These are phyloP conservation scores for Venustampulla echinocandica DNA, from an alignment of 495 filamentous ascomycete species.

Conservation along the genomic window DNA sequence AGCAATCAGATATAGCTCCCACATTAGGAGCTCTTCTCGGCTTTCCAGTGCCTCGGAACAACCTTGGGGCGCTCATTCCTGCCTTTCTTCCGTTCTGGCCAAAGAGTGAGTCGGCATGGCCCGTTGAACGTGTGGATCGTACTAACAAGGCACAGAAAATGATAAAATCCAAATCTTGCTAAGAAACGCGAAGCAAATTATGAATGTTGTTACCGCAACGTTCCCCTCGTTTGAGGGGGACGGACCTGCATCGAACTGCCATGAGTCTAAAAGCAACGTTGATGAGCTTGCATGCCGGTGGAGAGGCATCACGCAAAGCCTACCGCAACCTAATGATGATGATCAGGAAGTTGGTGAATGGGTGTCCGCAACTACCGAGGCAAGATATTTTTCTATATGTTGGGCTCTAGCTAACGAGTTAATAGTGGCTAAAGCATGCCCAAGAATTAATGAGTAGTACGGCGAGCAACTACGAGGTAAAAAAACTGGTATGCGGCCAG, in stretches of 20 bases:
- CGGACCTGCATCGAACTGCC: constrained; percentile 33
- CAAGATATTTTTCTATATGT: constrained; percentile 15
- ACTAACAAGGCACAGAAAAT: constrained; percentile 30
- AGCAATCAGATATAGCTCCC: constrained; percentile 89
- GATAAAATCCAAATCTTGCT: constrained; percentile 58
- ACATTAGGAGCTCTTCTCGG: constrained; percentile 83
- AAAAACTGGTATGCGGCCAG: constrained; percentile 34
- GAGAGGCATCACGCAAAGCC: constrained; percentile 24
- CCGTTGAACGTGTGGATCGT: not conserved
- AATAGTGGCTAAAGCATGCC: constrained; percentile 56
- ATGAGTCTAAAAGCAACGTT: constrained; percentile 35
- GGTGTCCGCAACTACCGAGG: constrained; percentile 8
- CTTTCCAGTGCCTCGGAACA: constrained; percentile 87
- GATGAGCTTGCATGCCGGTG: constrained; percentile 61
- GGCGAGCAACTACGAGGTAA: constrained; percentile 82
- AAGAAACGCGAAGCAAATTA: constrained; percentile 71
- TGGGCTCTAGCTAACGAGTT: constrained; percentile 9
- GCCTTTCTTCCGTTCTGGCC: constrained; percentile 70
- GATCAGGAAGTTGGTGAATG: constrained; percentile 2
- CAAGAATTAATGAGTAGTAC: constrained; percentile 74
- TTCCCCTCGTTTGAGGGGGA: constrained; percentile 46
- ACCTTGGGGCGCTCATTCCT: constrained; percentile 77
- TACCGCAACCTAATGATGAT: constrained; percentile 1
- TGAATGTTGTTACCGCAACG: constrained; percentile 60
- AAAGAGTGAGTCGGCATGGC: constrained; percentile 33